phyloP scores from a whole-genome alignment of 1,139 yeast genomes.

The Yamadazyma sp. region DNA sequence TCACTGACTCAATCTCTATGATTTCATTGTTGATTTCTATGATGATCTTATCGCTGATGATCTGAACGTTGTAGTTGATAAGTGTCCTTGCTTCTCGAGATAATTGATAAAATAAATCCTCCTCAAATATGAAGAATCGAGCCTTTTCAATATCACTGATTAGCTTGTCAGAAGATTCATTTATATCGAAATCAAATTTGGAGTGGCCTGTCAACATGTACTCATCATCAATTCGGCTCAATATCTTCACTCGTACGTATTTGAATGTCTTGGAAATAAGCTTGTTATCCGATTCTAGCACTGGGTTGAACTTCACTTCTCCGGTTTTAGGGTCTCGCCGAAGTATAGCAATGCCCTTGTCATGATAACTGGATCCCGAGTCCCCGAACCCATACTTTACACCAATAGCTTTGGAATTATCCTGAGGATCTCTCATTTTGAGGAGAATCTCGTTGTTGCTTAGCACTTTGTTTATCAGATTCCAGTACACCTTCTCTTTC shows the following conservation, averaged over 20 bases:
- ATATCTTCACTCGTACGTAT: slow-evolving; percentile 53
- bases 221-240: slow-evolving; percentile 54
- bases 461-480: slow-evolving; percentile 48
- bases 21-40: slow-evolving; percentile 66
- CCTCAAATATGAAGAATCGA: slow-evolving; percentile 78
- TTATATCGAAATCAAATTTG: slow-evolving; percentile 22
- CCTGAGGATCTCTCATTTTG: slow-evolving; percentile 57
- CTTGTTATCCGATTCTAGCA: slow-evolving; percentile 20
- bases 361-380: slow-evolving; percentile 76
- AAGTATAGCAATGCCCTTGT: slow-evolving; percentile 73
- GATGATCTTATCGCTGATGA: slow-evolving; percentile 64
- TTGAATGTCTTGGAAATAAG: slow-evolving; percentile 32
- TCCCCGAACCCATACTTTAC: slow-evolving; percentile 91
- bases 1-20: slow-evolving; percentile 67
- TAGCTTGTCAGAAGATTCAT: slow-evolving; percentile 37
- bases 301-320: slow-evolving; percentile 34
- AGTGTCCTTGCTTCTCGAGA: slow-evolving; percentile 73
- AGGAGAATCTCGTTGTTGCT: slow-evolving; percentile 70
- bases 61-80: slow-evolving; percentile 69
- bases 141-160: slow-evolving; percentile 59
- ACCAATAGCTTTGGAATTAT: slow-evolving; percentile 56
- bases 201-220: slow-evolving; percentile 51
- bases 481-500: slow-evolving; percentile 77
- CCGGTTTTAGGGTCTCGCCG: slow-evolving; percentile 40
- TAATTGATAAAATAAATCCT: slow-evolving; percentile 72